phyloP scores from a whole-genome alignment of 1,284 basidiomycete genomes.

The Pseudozyma hubeiensis region DNA sequence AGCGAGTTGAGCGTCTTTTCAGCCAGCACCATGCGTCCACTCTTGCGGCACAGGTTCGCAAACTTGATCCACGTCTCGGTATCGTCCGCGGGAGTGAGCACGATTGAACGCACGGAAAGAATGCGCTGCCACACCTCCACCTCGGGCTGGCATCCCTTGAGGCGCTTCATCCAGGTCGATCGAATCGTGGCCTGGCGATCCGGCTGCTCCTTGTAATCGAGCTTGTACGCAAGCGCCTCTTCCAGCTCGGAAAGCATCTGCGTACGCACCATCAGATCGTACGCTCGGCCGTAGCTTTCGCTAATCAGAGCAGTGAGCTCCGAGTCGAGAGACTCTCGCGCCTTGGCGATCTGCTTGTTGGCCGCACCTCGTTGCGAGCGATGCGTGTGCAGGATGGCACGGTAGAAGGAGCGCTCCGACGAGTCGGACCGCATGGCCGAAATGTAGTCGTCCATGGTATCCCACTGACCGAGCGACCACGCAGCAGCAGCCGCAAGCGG shows the following conservation, averaged over 20 bases:
- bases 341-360: conserved; percentile 87
- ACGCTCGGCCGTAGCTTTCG: conserved; percentile 95
- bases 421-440: conserved; percentile 92
- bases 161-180: conserved; percentile 71
- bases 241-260: conserved; percentile 99
- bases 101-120: conserved; percentile 92
- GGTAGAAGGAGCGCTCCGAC: conserved; percentile 93
- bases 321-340: conserved; percentile 91
- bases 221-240: conserved; percentile 95
- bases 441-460: conserved; percentile 98
- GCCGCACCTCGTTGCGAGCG: conserved; percentile 95
- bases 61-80: conserved; percentile 98
- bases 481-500: conserved; percentile 96
- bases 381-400: conserved; percentile 93
- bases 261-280: conserved; percentile 93
- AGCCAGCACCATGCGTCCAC: conserved; percentile 85
- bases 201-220: conserved; percentile 77
- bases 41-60: conserved; percentile 86
- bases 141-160: conserved; percentile 96
- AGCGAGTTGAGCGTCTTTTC: conserved; percentile 90
- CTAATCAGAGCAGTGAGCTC: conserved; percentile 92
- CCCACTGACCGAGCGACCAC: conserved; percentile 97
- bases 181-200: conserved; percentile 74
- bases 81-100: conserved; percentile 92
- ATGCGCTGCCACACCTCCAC: conserved; percentile 99